phyloP scores from a whole-genome alignment of 2,329 filamentous ascomycete genomes.

The Colletotrichum orbiculare region DNA sequence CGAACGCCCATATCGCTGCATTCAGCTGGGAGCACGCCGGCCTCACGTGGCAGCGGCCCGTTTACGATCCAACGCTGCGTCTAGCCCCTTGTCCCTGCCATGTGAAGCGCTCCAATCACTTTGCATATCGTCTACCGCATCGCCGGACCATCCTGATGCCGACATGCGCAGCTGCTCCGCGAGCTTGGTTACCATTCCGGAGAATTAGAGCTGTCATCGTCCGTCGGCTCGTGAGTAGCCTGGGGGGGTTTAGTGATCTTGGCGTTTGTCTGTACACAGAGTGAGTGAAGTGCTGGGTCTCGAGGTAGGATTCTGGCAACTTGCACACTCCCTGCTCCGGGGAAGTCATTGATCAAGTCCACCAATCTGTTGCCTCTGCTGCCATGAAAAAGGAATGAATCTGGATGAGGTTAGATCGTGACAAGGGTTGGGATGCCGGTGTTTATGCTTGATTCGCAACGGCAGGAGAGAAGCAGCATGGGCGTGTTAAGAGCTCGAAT shows the following conservation, averaged over 20 bases:
- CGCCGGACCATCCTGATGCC: conserved; percentile 3
- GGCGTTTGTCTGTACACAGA: background rate
- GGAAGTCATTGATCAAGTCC: no score
- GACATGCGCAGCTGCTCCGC: background rate
- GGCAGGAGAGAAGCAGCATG: background rate
- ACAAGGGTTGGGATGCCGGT: no score
- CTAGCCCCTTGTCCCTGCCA: background rate
- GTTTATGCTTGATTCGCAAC: no score
- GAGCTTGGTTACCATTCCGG: conserved; percentile 11
- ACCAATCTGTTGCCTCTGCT: no score
- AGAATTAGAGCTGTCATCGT: conserved; percentile 27
- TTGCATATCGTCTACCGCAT: background rate
- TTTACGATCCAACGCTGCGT: background rate
- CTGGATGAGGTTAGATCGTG: no score
- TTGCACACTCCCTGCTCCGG: no score
- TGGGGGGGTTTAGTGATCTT: background rate
- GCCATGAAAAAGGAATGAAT: no score
- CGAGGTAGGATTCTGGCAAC: no score
- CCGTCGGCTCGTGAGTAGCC: conserved; percentile 6
- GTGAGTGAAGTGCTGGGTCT: no score
- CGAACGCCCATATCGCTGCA: no score
- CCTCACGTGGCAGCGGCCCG: background rate
- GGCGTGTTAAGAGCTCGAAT: background rate
- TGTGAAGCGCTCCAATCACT: conserved; percentile 24
- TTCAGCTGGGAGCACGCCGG: no score